Evolutionary conservation across 202 grass and related monocot genomes (phyloP), one percentile per base, ranked within the genome.

Genomic region (Carex arenaria): DNA sequence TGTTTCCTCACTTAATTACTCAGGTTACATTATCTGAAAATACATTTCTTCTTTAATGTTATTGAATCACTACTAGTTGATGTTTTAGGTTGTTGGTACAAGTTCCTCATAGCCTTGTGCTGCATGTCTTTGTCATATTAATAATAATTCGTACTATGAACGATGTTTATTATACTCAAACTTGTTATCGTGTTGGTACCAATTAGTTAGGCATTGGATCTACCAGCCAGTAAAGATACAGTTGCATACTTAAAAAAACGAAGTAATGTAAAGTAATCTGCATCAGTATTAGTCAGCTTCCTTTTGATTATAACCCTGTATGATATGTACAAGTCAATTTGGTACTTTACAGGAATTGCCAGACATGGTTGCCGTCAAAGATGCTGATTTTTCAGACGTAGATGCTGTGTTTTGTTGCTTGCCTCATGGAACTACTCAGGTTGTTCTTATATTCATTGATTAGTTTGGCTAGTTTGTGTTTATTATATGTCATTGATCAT

Each of bases 391-490:
- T 92, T 92, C 95, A 56, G 69, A 92, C 7, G 73, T 98, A 83
- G 95, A 95, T 95, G 95, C 93, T 79, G 93, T 95, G 71, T 98
- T 98, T 90, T 98, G 95, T 93, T 98, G 95, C 88, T 93, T 98
- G 86, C 95, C 95, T 83, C 95, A 98, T 87, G 95, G 93, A 34
- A 98, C 93, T 83, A 98, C 95, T 61, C 95, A 98, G 90, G 95
- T 98, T 83, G 34, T 81, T 86, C 59, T 88, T 71, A 10, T 10
- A 67, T 67, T 38, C 20, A 72, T 74, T 65, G 13, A 34, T 57
- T 32, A 38, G 4, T 80, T 82, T n/a, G 60, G 30, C 86, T 19
- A 72, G 63, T 14, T 31, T 75, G 6, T 17, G 71, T 55, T 75
- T 75, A 54, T 53, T 60, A 19, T 59, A 80, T 17, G 8, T 74